Percentiles rank a stretch among this genome's conserved stretches.
These are phyloP conservation scores for Plasmodium reichenowi DNA, from an alignment of 169 alveolate species.

Conservation along the genomic window DNA sequence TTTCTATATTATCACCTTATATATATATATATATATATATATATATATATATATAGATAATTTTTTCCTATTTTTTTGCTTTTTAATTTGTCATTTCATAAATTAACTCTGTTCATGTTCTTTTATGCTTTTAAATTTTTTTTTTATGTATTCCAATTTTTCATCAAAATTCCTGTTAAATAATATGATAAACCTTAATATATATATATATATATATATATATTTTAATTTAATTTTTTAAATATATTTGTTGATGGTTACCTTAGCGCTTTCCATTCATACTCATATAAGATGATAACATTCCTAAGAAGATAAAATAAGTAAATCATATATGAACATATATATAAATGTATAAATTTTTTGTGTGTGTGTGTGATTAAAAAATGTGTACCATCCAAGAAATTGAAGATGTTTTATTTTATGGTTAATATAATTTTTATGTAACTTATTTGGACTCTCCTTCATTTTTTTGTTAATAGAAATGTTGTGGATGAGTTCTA, in stretches of 20 bases:
- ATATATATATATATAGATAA: constrained; percentile 6
- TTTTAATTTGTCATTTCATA: constrained; percentile 46
- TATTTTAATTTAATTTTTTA: background rate
- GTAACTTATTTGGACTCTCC: constrained; percentile 44
- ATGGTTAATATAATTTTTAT: constrained; percentile 24
- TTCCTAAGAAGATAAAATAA: constrained; percentile 15
- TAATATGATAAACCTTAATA: background rate
- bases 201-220: too few species aligned
- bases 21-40: constrained; percentile 14
- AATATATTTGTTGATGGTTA: constrained; percentile 23
- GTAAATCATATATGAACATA: background rate
- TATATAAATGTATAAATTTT: background rate
- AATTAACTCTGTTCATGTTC: constrained; percentile 21
- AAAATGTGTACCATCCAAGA: constrained; percentile 46
- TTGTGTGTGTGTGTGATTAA: background rate
- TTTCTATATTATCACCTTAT: background rate
- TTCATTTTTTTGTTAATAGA: constrained; percentile 44
- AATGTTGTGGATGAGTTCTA: constrained; percentile 49
- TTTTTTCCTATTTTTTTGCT: constrained; percentile 16
- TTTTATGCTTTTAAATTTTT: constrained; percentile 57
- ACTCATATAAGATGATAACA: constrained; percentile 40
- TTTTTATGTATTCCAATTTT: constrained; percentile 69
- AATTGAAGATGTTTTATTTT: constrained; percentile 47
- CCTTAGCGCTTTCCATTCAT: constrained; percentile 76
- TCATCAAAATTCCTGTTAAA: constrained; percentile 68